A percentile compares a stretch with the other conserved stretches of the same genome.
Evolutionary conservation across 495 filamentous ascomycete genomes (phyloP).

Genomic region (Xanthoparmelia taractica): DNA sequence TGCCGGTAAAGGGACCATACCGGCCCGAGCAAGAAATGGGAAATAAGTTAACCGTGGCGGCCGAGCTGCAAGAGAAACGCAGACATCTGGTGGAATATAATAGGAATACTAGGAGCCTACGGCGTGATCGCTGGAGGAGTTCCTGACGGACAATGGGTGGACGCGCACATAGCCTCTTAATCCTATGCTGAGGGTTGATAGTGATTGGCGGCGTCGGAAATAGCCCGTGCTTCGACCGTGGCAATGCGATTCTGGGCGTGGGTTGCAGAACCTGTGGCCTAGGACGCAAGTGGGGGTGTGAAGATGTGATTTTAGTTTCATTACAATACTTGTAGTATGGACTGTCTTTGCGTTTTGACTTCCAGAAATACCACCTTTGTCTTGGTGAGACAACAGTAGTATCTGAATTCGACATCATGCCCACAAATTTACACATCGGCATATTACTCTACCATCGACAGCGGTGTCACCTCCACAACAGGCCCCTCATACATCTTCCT

Average conservation of each 20-base stretch:
- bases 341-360: too few relatives aligned
- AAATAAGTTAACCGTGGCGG: conserved; percentile 17
- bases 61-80: conserved; percentile 20
- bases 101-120: conserved; percentile 16
- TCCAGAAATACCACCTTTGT: too few relatives aligned
- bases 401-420: background rate
- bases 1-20: conserved; percentile 17
- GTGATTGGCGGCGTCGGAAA: background rate
- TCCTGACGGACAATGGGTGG: conserved; percentile 21
- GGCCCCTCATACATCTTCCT: conserved; percentile 39
- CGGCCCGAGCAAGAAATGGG: conserved; percentile 21
- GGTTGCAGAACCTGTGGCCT: background rate
- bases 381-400: too few relatives aligned
- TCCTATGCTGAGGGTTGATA: background rate
- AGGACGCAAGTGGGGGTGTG: background rate
- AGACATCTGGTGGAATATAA: conserved; percentile 14
- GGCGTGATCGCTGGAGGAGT: background rate
- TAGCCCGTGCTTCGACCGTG: conserved; percentile 23
- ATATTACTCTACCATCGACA: background rate
- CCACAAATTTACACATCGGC: background rate
- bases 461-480: conserved; percentile 27
- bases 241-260: conserved; percentile 19
- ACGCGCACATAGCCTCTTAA: too few relatives aligned
- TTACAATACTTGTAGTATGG: too few relatives aligned
- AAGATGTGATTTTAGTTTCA: background rate